phyloP scores from a whole-genome alignment of 1,284 basidiomycete genomes.

The Mrakiaceae sp. region DNA sequence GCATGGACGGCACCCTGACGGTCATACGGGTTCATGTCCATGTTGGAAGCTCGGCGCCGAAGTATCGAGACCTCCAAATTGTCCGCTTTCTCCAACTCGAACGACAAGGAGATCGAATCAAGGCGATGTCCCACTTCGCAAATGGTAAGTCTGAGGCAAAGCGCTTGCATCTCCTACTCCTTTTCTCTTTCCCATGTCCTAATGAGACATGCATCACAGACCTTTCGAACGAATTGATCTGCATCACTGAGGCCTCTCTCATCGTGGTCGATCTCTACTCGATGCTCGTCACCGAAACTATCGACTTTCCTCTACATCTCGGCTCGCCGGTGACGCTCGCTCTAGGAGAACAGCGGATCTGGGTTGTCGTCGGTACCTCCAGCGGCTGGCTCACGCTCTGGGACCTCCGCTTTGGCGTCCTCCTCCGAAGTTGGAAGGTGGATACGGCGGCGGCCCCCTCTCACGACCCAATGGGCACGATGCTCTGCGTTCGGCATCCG shows the following conservation, averaged over 20 bases:
- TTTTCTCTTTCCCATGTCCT: constrained; percentile 3
- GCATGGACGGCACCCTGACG: constrained; percentile 73
- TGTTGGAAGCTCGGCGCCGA: constrained; percentile 49
- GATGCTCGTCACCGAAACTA: constrained; percentile 61
- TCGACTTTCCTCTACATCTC: constrained; percentile 73
- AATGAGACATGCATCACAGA: background rate
- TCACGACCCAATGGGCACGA: background rate
- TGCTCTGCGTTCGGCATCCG: constrained; percentile 8
- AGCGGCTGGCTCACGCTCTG: constrained; percentile 74
- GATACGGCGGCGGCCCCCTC: constrained; percentile 3
- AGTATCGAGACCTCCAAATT: constrained; percentile 63
- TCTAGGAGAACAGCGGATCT: constrained; percentile 65
- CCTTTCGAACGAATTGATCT: background rate
- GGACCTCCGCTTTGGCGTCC: constrained; percentile 88
- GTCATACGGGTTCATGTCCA: constrained; percentile 67
- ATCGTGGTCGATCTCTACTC: constrained; percentile 74
- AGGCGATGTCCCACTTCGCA: constrained; percentile 62
- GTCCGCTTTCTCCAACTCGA: constrained; percentile 62
- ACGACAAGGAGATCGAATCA: constrained; percentile 59
- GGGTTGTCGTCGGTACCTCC: constrained; percentile 79
- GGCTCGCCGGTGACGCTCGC: constrained; percentile 79
- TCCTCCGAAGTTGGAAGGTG: constrained; percentile 75
- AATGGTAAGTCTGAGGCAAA: constrained; percentile 43
- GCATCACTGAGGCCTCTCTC: constrained; percentile 39
- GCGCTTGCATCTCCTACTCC: no score